These are phyloP conservation scores for Pascua guehoae DNA, from an alignment of 1,284 basidiomycete genomes.

Conservation along the genomic window DNA sequence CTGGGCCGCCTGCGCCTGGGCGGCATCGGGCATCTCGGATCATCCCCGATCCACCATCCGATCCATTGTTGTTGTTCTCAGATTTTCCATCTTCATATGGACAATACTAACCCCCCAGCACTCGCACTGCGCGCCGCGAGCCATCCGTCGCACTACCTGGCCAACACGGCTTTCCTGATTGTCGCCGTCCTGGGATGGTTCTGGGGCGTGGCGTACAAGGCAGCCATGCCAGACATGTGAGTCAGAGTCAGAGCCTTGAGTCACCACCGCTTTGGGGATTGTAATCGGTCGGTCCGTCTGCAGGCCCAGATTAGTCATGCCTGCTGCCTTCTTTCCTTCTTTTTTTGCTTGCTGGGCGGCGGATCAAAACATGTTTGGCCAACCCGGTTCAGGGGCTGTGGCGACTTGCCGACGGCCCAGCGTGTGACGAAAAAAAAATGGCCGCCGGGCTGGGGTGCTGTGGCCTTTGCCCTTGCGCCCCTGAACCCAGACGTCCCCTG, in stretches of 20 bases:
- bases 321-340: too few relatives aligned
- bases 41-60: too few relatives aligned
- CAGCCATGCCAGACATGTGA: constrained; percentile 36
- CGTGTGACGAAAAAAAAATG: too few relatives aligned
- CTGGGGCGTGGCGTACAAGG: constrained; percentile 37
- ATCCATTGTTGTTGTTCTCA: not conserved
- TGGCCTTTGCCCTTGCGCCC: too few relatives aligned
- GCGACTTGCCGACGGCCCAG: too few relatives aligned
- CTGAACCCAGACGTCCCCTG: too few relatives aligned
- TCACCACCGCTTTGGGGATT: not conserved
- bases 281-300: not conserved
- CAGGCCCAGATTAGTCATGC: not conserved
- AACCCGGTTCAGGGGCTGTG: not conserved
- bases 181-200: constrained; percentile 39
- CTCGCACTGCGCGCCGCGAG: constrained; percentile 37
- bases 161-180: constrained; percentile 28
- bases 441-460: too few relatives aligned
- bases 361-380: too few relatives aligned
- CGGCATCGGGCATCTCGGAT: too few relatives aligned
- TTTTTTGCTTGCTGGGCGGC: not conserved
- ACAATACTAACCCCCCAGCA: constrained; percentile 18
- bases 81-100: not conserved
- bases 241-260: constrained; percentile 5
- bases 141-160: constrained; percentile 38
- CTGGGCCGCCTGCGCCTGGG: not conserved